Base-by-base conservation (phyloP, 495 filamentous ascomycete genomes). In the Lindgomyces ingoldianus region DNA sequence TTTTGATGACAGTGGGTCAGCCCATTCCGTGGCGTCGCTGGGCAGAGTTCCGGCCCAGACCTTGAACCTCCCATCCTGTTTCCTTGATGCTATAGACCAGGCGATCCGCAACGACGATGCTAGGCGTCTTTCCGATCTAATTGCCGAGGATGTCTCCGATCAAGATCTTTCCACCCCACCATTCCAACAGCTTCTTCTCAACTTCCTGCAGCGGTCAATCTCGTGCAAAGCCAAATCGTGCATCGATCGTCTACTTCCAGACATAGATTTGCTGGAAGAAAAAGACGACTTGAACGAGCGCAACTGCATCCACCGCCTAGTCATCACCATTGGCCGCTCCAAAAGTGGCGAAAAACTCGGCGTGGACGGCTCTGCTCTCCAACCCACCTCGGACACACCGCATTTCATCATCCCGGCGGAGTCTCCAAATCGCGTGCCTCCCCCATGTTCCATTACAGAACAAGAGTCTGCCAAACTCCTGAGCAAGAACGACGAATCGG, bases 281-380 rank as follows among this genome's bases (percentile, higher is more conserved):
- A 85, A 90, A 1, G 88, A 93, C 69, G 94, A 97, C 74, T 89
- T 98, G 65, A 96, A 97, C 74, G 87, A 87, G 67, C 89, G 93
- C 10, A 98, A 96, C 70, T 93, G 91, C 69, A 84, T 98, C 22
- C 94, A 98, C 72, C 86, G 94, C 16, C 80, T 97, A 9, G 87
- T 98, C 46, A 95, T 97, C 63, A 85, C 89, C 10, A 93, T 96
- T 68, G 93, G 92, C 36, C 84, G 92, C 19, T 84, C 86, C 10
- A 91, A 91, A 74, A 82, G 85, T 0, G 83, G 81, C 4, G 80
- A 80, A 18, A 82, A 81, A 18, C 77, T 78, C 21, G 79, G 83
- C 60, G 55, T 72, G 9, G 72, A 64, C 0, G 55, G 54, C 21
- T 72, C 79, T 60, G 74, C 81, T 21, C 71, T 81, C 12, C 82